Conservation (phyloP, 305 asterid genomes). For the Fraxinus paxiana region DNA sequence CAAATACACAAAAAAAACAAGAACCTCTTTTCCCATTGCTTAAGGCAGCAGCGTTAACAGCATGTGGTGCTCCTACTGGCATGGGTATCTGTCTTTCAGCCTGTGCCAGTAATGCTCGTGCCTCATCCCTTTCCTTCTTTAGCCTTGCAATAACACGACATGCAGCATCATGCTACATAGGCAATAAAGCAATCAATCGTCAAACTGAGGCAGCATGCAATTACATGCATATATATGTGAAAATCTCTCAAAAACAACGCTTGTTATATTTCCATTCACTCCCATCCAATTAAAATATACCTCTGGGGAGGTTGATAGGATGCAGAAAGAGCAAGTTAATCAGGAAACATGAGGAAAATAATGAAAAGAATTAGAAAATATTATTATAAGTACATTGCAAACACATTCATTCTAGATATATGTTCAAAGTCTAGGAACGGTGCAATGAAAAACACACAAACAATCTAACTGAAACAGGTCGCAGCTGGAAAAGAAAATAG, state of each 20-base stretch:
- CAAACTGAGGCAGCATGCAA: neutral
- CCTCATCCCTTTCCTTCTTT: constrained; percentile 95
- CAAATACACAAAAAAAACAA: neutral
- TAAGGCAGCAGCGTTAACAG: constrained; percentile 42
- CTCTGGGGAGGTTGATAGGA: neutral
- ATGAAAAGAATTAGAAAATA: neutral
- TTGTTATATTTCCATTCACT: neutral
- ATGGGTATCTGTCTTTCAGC: constrained; percentile 82
- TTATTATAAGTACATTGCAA: neutral
- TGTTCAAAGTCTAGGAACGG: neutral
- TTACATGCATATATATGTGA: neutral
- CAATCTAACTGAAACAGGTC: neutral
- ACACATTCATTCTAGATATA: neutral
- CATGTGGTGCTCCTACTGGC: constrained; percentile 38
- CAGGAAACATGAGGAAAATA: neutral
- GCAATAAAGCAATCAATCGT: constrained; percentile 2
- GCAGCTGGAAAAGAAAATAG: neutral
- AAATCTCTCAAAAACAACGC: neutral
- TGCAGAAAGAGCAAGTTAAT: neutral
- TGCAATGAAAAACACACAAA: neutral
- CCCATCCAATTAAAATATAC: neutral
- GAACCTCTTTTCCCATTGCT: constrained; percentile 97
- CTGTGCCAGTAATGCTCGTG: constrained; percentile 69
- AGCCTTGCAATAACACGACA: constrained; percentile 98
- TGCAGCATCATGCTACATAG: constrained; percentile 92